Evolutionary conservation across 192 early-diverging fungal genomes (phyloP), one percentile per base, ranked within the genome.

Genomic region (Phycomyces blakesleeanus): DNA sequence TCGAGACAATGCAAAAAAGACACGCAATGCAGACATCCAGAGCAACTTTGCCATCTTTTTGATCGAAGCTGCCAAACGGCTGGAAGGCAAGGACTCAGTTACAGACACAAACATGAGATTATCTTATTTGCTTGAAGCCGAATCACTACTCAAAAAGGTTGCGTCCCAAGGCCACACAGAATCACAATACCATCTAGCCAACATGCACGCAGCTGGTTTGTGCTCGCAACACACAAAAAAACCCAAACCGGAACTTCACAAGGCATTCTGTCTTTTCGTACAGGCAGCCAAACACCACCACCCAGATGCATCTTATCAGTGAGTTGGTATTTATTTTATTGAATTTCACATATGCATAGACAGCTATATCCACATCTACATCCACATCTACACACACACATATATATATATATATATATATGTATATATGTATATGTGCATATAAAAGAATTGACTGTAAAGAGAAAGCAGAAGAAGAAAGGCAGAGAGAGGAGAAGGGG

Each of bases 1-100:
- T 59, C 73, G 83, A 51, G 74, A 78, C 51, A 86, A 87, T 57
- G 87, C 83, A 26, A 81, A 86, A 72, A 83, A 83, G 57, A 82
- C 82, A 5, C 80, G 78, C 18, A 79, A 85, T 44, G 65, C 76
- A 0, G 76, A 79, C 16, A 73, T 87, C 22, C 82, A 84, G 68
- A 82, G 82, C 53, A 81, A 86, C 53, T 87, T 87, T 80, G 87
- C 84, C 2, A 83, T 79, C 10, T 87, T 83, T 27, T 75, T 83
- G 64, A 71, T 85, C 8, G 81, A 85, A 40, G 77, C 77, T 52
- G 77, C 78, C 38, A 76, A 76, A 14, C 51, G 72, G 6, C 26
- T 47, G 27, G 24, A 50, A 34, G 22, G 11, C 27, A 55, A 24
- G 21, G 50, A 51, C 14, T 21, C 18, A 9, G 22, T 18, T 37